Evolutionary conservation across 768 basidiomycete species (phyloP), one percentile per base, ranked within the genome.

Genomic region (Fistulinella prunicolor): DNA sequence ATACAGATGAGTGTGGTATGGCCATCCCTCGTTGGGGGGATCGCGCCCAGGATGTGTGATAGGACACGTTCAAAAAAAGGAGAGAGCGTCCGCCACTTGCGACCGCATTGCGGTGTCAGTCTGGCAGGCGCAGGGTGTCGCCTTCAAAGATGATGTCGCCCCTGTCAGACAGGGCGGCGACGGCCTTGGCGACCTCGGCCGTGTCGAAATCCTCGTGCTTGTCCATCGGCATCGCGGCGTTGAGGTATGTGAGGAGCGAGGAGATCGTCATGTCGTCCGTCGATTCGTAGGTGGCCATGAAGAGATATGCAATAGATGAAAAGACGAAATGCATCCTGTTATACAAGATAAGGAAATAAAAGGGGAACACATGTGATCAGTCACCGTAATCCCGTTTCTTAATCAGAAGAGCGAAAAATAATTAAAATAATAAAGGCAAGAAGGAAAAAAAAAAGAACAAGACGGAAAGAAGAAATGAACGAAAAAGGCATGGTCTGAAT

Each of bases 201-300:
- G 85, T 86, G 64, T 89, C 86, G 52, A 86, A 89, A 54, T 89
- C 86, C 69, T 89, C 86, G 60, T 87, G 81, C 66, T 89, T 89
- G 61, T 88, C 86, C 22, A 71, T 73, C 4, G 87, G 87, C 70
- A 89, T 78, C 5, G 85, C 85, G 2, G 85, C 80, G 58, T 89
- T 89, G 47, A 89, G 73, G 63, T 86, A 87, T 4, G 82, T 76
- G 28, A 89, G 69, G 21, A 89, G 70, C 9, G 83, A 69, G 3
- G 83, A 83, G 59, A 89, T 81, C 7, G 79, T 79, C 70, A 89
- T 72, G 51, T 86, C 83, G 65, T 89, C 86, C 20, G 75, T 66
- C 14, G 71, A 55, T 50, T 80, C 82, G 65, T 86, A 86, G 21
- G 87, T 86, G 39, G 83, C 81, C 41, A 69, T 62, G 71, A 85